Conservation (phyloP, 1,284 basidiomycete species). For the Sporisorium iseilematis-ciliati region DNA sequence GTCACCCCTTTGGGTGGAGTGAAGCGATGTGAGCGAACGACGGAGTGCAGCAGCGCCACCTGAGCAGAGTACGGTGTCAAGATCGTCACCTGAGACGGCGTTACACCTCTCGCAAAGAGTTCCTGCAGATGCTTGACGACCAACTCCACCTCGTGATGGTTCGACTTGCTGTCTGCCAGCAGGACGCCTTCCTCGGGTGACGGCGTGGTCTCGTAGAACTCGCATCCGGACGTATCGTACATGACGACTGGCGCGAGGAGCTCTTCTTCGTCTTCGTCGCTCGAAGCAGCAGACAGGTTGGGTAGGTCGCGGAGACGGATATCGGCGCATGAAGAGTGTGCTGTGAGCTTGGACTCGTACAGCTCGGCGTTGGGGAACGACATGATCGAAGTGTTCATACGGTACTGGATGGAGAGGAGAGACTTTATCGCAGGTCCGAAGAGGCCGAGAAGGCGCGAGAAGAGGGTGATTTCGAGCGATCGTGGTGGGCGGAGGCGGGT, state of each 20-base stretch:
- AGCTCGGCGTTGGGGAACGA: conserved; percentile 85
- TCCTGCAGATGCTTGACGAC: conserved; percentile 84
- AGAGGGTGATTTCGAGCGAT: conserved; percentile 87
- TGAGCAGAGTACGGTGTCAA: conserved; percentile 81
- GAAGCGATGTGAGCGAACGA: conserved; percentile 16
- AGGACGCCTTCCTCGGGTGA: conserved; percentile 23
- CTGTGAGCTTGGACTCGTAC: conserved; percentile 80
- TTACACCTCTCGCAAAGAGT: conserved; percentile 80
- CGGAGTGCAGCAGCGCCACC: conserved; percentile 74
- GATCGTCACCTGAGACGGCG: conserved; percentile 83
- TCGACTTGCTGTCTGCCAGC: conserved; percentile 74
- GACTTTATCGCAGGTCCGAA: conserved; percentile 86
- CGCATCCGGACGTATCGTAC: conserved; percentile 77
- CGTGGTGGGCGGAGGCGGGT: conserved; percentile 75
- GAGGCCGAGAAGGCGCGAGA: conserved; percentile 87
- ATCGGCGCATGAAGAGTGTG: conserved; percentile 78
- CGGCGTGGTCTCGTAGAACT: conserved; percentile 48
- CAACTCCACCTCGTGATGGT: conserved; percentile 90
- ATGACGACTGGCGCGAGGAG: conserved; percentile 86
- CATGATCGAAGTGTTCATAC: conserved; percentile 89
- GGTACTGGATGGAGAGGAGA: conserved; percentile 77
- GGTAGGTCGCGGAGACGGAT: conserved; percentile 80
- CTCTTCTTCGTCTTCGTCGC: conserved; percentile 74
- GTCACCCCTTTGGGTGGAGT: not conserved
- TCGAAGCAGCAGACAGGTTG: conserved; percentile 10